These are phyloP conservation scores for Neurospora sp. DNA, from an alignment of 495 filamentous ascomycete genomes.

Conservation along the genomic window DNA sequence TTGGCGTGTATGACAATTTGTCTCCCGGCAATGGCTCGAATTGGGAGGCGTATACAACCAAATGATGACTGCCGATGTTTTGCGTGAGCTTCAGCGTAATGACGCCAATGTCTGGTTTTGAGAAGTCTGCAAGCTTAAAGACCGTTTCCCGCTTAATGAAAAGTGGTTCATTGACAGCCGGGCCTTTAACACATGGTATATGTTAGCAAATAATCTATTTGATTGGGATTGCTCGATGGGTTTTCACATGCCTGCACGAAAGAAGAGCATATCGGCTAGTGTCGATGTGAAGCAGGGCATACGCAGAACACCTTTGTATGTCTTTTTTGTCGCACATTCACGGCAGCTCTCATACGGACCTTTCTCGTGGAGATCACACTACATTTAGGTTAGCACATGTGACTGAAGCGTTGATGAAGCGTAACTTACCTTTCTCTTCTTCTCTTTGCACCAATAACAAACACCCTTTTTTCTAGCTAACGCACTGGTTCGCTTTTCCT, in stretches of 20 bases:
- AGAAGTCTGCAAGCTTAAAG: constrained; percentile 11
- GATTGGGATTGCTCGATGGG: neutral
- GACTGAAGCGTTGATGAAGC: neutral
- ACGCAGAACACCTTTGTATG: constrained; percentile 14
- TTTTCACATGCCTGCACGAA: constrained; percentile 12
- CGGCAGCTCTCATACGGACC: constrained; percentile 12
- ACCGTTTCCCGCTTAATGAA: constrained; percentile 9
- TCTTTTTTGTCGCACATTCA: constrained; percentile 7
- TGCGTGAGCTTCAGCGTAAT: constrained; percentile 16
- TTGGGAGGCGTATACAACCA: constrained; percentile 21
- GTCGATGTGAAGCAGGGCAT: constrained; percentile 18
- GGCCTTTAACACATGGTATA: constrained; percentile 2
- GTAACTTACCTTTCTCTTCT: constrained; percentile 17
- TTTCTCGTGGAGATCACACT: constrained; percentile 17
- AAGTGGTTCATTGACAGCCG: constrained; percentile 20
- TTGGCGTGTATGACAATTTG: constrained; percentile 17
- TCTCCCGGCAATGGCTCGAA: constrained; percentile 14
- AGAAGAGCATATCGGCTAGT: constrained; percentile 17
- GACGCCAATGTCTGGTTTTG: constrained; percentile 10
- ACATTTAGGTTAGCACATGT: neutral
- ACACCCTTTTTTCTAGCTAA: constrained; percentile 17
- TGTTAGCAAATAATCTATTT: neutral
- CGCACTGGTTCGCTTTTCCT: constrained; percentile 10
- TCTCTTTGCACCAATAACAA: constrained; percentile 14
- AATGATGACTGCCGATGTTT: constrained; percentile 9